Percentiles rank a stretch among this genome's conserved stretches.
phyloP scores from a whole-genome alignment of 176 grass and related monocot species.

The Carex kokanica region DNA sequence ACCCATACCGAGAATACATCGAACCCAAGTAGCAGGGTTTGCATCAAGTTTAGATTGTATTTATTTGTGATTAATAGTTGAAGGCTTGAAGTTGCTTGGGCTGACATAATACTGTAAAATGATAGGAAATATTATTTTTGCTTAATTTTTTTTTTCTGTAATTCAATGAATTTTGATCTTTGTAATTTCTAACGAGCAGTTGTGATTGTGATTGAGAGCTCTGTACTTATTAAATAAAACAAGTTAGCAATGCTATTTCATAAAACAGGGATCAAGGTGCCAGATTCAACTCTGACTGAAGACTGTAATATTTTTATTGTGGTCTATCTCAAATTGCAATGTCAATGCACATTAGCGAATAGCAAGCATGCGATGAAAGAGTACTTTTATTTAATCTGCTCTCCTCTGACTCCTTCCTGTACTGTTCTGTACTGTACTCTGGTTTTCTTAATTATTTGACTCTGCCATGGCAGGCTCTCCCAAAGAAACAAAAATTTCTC shows the following conservation, averaged over 20 bases:
- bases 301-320: neutral
- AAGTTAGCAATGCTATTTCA: too few species aligned
- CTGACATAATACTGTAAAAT: neutral
- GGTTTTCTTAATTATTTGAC: too few species aligned
- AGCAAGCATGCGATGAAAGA: neutral
- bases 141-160: neutral
- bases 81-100: neutral
- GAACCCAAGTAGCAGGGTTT: neutral
- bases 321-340: neutral
- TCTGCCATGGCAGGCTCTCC: too few species aligned
- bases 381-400: neutral
- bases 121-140: neutral
- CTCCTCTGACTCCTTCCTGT: neutral
- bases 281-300: too few species aligned
- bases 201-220: neutral
- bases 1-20: constrained; percentile 10
- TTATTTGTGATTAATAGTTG: constrained; percentile 22
- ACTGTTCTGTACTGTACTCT: too few species aligned
- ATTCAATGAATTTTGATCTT: neutral
- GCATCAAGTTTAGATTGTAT: neutral
- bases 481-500: too few species aligned
- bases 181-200: neutral
- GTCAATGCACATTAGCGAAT: neutral
- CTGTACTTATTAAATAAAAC: neutral
- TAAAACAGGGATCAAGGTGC: too few species aligned